A percentile compares a stretch with the other conserved stretches of the same genome.
Evolutionary conservation across 257 asterid genomes (phyloP).

Genomic region (Anisodus acutangulus): DNA sequence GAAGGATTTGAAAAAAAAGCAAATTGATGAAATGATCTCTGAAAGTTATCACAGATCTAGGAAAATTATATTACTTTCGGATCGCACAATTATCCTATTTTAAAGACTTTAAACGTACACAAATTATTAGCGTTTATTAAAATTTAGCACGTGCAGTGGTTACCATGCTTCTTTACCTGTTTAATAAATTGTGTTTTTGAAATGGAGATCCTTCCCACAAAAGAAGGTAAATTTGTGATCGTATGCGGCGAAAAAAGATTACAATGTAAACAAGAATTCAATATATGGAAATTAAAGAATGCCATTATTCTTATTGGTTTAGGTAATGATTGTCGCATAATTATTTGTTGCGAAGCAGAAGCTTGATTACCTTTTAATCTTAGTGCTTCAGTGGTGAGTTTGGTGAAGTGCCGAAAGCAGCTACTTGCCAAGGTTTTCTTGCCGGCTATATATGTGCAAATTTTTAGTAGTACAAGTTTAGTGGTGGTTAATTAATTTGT

Average conservation of each 20-base stretch:
- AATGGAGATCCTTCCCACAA: too few species aligned
- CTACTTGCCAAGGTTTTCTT: neutral
- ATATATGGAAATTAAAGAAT: neutral
- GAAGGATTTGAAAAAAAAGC: slow-evolving; percentile 7
- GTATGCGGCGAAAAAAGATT: too few species aligned
- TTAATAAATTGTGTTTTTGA: too few species aligned
- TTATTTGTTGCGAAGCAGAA: neutral
- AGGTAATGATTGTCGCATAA: neutral
- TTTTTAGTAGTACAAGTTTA: neutral
- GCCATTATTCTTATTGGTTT: neutral
- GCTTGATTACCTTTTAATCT: neutral
- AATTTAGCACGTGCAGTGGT: too few species aligned
- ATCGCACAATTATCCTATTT: too few species aligned
- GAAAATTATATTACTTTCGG: too few species aligned
- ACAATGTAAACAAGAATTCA: too few species aligned
- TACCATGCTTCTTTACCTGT: too few species aligned
- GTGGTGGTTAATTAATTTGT: neutral
- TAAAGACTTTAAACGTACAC: too few species aligned
- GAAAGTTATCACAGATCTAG: too few species aligned
- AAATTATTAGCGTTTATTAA: too few species aligned
- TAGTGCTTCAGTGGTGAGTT: neutral
- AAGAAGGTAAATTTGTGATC: too few species aligned
- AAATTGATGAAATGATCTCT: neutral
- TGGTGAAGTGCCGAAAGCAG: slow-evolving; percentile 14
- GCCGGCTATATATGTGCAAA: neutral